A percentile compares a stretch with the other conserved stretches of the same genome.
Evolutionary conservation across 1,139 yeast genomes (phyloP).

Genomic region (Suhomyces coccinellae): DNA sequence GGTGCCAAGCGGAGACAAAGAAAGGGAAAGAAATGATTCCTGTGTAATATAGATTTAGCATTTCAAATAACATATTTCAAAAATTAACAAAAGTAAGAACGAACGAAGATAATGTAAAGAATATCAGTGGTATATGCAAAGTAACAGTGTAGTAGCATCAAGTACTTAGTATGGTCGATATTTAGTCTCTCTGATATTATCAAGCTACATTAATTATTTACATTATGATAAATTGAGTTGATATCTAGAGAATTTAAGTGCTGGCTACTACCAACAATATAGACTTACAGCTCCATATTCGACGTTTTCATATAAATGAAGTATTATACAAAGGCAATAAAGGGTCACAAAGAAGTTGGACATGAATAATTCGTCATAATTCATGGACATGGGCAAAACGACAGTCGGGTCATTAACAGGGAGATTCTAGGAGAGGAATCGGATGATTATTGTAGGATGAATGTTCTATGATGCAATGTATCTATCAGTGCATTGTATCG

Average conservation of each 20-base stretch:
- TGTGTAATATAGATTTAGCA: slow-evolving; percentile 4
- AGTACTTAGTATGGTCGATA: too few species aligned
- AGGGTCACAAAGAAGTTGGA: slow-evolving; percentile 2
- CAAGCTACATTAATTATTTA: too few species aligned
- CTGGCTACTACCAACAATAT: too few species aligned
- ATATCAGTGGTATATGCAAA: too few species aligned
- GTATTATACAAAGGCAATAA: slow-evolving; percentile 9
- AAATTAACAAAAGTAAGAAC: neutral
- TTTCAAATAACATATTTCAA: neutral
- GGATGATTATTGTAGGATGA: slow-evolving; percentile 1
- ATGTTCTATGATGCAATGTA: slow-evolving; percentile 3
- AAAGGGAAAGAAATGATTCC: slow-evolving; percentile 40
- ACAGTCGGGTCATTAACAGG: slow-evolving; percentile 1
- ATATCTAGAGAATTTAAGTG: too few species aligned
- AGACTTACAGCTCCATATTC: too few species aligned
- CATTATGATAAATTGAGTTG: too few species aligned
- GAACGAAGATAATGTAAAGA: too few species aligned
- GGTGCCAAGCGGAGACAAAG: slow-evolving; percentile 72
- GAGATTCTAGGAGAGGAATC: neutral
- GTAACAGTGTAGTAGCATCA: too few species aligned
- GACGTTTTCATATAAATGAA: slow-evolving; percentile 8
- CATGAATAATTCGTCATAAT: slow-evolving; percentile 17
- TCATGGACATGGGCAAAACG: slow-evolving; percentile 11
- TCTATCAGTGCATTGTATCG: too few species aligned
- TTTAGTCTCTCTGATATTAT: too few species aligned